Conservation (phyloP, 257 asterid genomes). For the Avicennia marina region DNA sequence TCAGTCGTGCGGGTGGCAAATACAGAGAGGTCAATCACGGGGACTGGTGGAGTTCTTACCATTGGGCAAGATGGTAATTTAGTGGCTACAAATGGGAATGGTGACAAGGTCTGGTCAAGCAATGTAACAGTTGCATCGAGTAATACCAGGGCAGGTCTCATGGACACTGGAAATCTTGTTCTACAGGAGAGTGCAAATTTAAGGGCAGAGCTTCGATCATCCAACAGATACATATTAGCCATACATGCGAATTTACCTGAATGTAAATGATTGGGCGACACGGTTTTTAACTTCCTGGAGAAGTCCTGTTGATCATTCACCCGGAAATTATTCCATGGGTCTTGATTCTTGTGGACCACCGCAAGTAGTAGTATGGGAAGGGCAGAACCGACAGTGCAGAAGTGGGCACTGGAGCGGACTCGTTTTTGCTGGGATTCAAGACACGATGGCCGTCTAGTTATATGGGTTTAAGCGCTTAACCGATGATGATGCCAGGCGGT, state of each 20-base stretch:
- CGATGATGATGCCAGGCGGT: constrained; percentile 17
- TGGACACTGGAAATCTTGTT: constrained; percentile 45
- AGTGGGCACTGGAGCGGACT: constrained; percentile 65
- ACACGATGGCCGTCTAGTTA: constrained; percentile 18
- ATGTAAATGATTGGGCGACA: constrained; percentile 19
- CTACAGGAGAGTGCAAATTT: not conserved
- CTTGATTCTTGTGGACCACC: constrained; percentile 66
- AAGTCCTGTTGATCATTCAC: constrained; percentile 50
- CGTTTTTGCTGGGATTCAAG: constrained; percentile 46
- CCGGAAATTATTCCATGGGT: constrained; percentile 59
- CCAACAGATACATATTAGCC: constrained; percentile 68
- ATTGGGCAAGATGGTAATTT: no score
- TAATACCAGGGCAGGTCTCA: constrained; percentile 38
- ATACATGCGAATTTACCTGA: constrained; percentile 38
- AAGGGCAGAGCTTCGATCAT: constrained; percentile 46
- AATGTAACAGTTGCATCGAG: constrained; percentile 21
- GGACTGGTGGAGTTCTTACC: no score
- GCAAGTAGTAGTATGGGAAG: constrained; percentile 75
- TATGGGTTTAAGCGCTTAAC: constrained; percentile 45
- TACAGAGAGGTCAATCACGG: no score
- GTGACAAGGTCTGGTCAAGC: constrained; percentile 37
- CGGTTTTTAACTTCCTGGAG: constrained; percentile 58
- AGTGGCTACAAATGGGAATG: no score
- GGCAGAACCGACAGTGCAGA: constrained; percentile 56
- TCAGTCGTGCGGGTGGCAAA: no score